Evolutionary conservation across 208 protist species (phyloP).

Genomic region (Angomonas deanei): DNA sequence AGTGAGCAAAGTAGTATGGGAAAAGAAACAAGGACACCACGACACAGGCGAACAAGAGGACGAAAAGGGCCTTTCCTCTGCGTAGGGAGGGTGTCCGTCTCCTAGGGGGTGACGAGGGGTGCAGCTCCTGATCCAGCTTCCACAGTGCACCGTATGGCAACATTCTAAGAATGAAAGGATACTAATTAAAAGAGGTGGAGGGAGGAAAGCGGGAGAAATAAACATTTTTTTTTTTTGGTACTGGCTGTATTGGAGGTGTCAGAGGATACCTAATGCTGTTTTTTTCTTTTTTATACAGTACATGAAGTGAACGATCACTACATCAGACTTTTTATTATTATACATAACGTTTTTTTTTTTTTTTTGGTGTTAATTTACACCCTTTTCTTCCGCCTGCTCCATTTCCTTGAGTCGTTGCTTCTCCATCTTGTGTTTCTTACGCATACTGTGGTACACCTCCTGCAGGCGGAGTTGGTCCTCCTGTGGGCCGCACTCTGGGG

Average conservation of each 20-base stretch:
- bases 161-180: slow-evolving; percentile 15
- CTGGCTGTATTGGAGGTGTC: too few species aligned
- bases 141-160: slow-evolving; percentile 48
- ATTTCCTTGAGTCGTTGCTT: slow-evolving; percentile 8
- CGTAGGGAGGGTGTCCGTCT: slow-evolving; percentile 22
- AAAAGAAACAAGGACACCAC: slow-evolving; percentile 39
- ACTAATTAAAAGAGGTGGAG: background rate
- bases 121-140: slow-evolving; percentile 48
- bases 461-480: slow-evolving; percentile 28
- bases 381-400: background rate
- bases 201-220: background rate
- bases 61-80: slow-evolving; percentile 30
- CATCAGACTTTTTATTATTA: background rate
- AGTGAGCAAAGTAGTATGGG: slow-evolving; percentile 28
- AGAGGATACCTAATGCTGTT: too few species aligned
- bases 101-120: slow-evolving; percentile 20
- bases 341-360: background rate
- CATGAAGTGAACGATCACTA: too few species aligned
- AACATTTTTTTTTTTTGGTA: too few species aligned
- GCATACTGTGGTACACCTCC: slow-evolving; percentile 29
- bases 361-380: background rate
- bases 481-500: slow-evolving; percentile 1
- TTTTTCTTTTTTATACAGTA: too few species aligned
- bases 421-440: slow-evolving; percentile 11
- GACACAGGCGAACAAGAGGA: slow-evolving; percentile 26